A percentile compares a stretch with the other conserved stretches of the same genome.
phyloP scores from a whole-genome alignment of 2,329 filamentous ascomycete genomes.

The Emmonsiellopsis sp. region DNA sequence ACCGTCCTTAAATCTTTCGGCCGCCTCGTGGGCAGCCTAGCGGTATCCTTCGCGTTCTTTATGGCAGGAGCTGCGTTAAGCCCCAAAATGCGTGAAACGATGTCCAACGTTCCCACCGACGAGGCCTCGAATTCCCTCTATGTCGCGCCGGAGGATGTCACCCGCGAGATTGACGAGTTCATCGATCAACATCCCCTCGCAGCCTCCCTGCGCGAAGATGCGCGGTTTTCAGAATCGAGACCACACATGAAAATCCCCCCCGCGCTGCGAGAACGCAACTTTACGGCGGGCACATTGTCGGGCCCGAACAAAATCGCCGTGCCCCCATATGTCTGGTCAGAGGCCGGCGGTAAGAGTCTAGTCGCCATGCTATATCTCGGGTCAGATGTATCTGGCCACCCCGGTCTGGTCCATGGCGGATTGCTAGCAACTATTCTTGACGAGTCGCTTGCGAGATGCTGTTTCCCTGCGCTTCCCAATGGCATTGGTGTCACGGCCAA shows the following conservation, averaged over 20 bases:
- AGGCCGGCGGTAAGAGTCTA: conserved; percentile 58
- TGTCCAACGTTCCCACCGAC: too few relatives aligned
- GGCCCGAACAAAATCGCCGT: conserved; percentile 69
- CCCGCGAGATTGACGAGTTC: conserved; percentile 56
- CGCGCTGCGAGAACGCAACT: conserved; percentile 58
- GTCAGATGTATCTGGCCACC: conserved; percentile 56
- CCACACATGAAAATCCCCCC: conserved; percentile 81
- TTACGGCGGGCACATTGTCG: conserved; percentile 71
- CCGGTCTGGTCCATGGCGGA: conserved; percentile 62
- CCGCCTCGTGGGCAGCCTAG: conserved; percentile 27
- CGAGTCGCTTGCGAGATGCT: conserved; percentile 57
- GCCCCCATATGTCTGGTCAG: conserved; percentile 68
- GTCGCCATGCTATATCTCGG: conserved; percentile 60
- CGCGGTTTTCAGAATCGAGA: conserved; percentile 63
- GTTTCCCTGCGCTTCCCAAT: conserved; percentile 39
- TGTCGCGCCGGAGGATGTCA: conserved; percentile 43
- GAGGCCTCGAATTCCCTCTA: conserved; percentile 64
- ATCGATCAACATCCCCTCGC: conserved; percentile 71
- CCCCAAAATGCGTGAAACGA: too few relatives aligned
- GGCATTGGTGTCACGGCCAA: conserved; percentile 48
- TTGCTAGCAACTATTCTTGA: conserved; percentile 59
- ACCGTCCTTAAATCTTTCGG: conserved; percentile 20
- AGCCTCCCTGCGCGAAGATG: conserved; percentile 54
- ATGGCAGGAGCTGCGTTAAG: conserved; percentile 21
- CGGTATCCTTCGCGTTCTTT: conserved; percentile 26